Conservation (phyloP, 148 eudicot species). For the Rhododendron ferrugineum region DNA sequence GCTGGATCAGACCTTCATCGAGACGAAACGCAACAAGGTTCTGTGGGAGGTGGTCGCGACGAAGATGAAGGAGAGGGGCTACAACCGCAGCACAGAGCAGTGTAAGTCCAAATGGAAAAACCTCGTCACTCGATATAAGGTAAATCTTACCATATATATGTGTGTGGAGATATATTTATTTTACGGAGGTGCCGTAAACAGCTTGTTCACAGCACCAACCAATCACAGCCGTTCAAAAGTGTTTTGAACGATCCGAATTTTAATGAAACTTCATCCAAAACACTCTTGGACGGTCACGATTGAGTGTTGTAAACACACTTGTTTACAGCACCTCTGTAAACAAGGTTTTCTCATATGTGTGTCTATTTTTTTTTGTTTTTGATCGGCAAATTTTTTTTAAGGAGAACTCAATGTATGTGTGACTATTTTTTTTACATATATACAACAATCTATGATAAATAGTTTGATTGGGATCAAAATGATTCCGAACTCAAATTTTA, state of each 20-base stretch:
- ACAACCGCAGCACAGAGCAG: conserved; percentile 84
- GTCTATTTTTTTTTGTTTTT: too few relatives aligned
- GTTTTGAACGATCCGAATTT: too few relatives aligned
- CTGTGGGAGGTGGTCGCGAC: conserved; percentile 73
- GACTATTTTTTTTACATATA: background rate
- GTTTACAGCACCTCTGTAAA: too few relatives aligned
- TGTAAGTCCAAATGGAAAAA: conserved; percentile 98
- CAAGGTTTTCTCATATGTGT: too few relatives aligned
- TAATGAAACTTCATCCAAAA: too few relatives aligned
- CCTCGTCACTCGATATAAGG: conserved; percentile 87
- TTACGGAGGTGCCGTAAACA: too few relatives aligned
- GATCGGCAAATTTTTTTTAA: too few relatives aligned
- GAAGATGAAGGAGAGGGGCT: conserved; percentile 71
- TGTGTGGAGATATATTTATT: too few relatives aligned
- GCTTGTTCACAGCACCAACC: too few relatives aligned
- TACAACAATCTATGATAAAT: background rate
- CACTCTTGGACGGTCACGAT: too few relatives aligned
- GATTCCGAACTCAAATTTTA: background rate
- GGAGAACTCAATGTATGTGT: background rate
- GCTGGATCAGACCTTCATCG: conserved; percentile 74
- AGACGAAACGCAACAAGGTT: conserved; percentile 78
- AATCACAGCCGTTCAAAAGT: too few relatives aligned
- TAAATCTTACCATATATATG: background rate
- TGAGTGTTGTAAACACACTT: too few relatives aligned
- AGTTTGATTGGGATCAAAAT: background rate